phyloP scores from a whole-genome alignment of 345 rosid species.

The Leavenworthia alabamica region DNA sequence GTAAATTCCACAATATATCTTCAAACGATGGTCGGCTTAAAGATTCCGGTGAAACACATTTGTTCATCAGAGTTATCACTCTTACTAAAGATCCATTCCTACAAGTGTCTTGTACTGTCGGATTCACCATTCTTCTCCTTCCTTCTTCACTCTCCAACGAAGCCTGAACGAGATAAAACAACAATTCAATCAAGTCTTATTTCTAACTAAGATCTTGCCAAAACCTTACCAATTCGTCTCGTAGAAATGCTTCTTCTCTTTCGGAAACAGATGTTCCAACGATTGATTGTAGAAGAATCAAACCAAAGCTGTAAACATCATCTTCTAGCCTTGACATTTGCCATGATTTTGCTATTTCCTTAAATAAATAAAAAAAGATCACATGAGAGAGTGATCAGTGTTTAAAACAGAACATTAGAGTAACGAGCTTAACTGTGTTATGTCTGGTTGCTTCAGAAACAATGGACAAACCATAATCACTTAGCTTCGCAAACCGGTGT shows the following conservation, averaged over 20 bases:
- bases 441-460: conserved; percentile 48
- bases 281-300: conserved; percentile 82
- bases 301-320: conserved; percentile 91
- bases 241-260: conserved; percentile 79
- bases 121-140: conserved; percentile 71
- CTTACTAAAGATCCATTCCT: conserved; percentile 70
- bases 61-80: conserved; percentile 61
- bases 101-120: conserved; percentile 64
- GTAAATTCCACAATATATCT: conserved; percentile 91
- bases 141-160: conserved; percentile 92
- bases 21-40: conserved; percentile 72
- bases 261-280: conserved; percentile 72
- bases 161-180: conserved; percentile 36
- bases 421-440: conserved; percentile 28
- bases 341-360: conserved; percentile 48
- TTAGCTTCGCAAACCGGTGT: conserved; percentile 58
- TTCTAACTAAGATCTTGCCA: neutral
- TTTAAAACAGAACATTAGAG: neutral
- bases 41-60: conserved; percentile 72
- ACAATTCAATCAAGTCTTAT: neutral
- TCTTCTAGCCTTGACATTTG: conserved; percentile 58
- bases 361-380: neutral
- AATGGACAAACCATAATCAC: conserved; percentile 72
- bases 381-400: neutral
- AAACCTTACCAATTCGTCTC: conserved; percentile 61